Evolutionary conservation across 2,329 filamentous ascomycete genomes (phyloP).

Genomic region (Calonectria montana): DNA sequence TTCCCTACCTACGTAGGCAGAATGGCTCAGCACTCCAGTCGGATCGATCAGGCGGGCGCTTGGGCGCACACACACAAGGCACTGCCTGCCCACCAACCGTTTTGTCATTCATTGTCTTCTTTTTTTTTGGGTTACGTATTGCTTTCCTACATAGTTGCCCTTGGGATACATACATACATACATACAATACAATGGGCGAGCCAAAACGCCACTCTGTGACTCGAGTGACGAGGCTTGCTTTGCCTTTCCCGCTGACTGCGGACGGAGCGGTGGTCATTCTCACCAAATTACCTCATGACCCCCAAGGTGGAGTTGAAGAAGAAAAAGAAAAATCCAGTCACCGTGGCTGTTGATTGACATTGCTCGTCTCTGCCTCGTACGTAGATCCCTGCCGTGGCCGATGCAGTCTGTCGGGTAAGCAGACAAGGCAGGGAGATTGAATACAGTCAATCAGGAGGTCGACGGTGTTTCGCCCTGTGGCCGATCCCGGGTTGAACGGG

Average conservation of each 20-base stretch:
- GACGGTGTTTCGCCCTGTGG: constrained; percentile 3
- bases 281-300: not conserved
- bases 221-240: constrained; percentile 2
- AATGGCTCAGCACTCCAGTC: not conserved
- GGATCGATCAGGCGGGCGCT: not conserved
- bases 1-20: not conserved
- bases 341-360: not conserved
- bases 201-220: not conserved
- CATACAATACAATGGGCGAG: not conserved
- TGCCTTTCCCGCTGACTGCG: not conserved
- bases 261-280: not conserved
- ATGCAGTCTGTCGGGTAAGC: not conserved
- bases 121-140: not conserved
- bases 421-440: constrained; percentile 1
- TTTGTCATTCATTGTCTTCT: not conserved
- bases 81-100: not conserved
- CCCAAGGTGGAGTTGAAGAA: not conserved
- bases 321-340: not conserved
- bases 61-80: not conserved
- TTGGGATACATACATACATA: not conserved
- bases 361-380: not conserved
- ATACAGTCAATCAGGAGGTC: constrained; percentile 6
- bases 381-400: not conserved
- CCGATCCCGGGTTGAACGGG: not conserved
- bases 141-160: not conserved